Conservation (phyloP, 345 rosid species). For the Eucalyptus pauciflora region DNA sequence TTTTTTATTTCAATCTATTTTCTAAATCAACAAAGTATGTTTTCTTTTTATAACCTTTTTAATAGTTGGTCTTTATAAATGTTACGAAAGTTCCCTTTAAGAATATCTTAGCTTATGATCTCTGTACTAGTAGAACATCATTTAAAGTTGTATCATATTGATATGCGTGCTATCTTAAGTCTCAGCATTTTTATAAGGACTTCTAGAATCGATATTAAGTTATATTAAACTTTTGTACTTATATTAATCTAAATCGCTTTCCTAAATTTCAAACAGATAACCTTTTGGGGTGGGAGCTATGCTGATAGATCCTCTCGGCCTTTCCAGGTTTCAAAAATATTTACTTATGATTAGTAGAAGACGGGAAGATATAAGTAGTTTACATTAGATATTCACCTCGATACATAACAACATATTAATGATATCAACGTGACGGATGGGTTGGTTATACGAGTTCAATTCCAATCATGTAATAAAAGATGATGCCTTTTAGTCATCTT, state of each 20-base stretch:
- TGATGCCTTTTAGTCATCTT: not conserved
- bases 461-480: not conserved
- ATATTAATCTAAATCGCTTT: not conserved
- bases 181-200: not conserved
- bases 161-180: not conserved
- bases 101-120: not conserved
- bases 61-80: not conserved
- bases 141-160: not conserved
- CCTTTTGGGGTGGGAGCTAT: not conserved
- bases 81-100: not conserved
- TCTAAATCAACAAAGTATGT: not conserved
- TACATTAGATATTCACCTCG: not conserved
- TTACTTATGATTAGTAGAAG: not conserved
- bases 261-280: not conserved
- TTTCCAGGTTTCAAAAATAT: not conserved
- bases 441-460: not conserved
- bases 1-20: not conserved
- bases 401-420: not conserved
- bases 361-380: not conserved
- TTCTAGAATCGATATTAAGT: not conserved
- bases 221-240: not conserved
- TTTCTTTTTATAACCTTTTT: not conserved
- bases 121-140: not conserved
- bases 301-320: not conserved
- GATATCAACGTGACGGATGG: rapidly evolving